These are phyloP conservation scores for Erysimum cheiri DNA, from an alignment of 441 rosid species.

Conservation along the genomic window DNA sequence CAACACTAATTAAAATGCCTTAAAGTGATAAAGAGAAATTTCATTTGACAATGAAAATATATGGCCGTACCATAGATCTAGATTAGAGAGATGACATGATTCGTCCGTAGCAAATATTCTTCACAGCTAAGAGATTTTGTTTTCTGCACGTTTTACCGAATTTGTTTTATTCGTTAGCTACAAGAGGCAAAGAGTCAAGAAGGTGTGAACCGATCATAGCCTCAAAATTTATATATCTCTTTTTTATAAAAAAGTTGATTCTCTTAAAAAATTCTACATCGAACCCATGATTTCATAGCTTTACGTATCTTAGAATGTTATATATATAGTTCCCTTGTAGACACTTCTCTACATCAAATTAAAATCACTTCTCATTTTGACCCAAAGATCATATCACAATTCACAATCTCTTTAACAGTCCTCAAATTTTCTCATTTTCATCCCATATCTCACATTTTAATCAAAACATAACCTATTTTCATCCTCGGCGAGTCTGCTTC, in stretches of 20 bases:
- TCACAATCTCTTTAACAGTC: background rate
- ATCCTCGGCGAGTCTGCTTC: background rate
- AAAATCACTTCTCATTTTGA: conserved; percentile 18
- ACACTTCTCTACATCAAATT: conserved; percentile 12
- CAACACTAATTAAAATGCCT: background rate
- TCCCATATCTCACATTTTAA: background rate
- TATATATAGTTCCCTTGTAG: conserved; percentile 24
- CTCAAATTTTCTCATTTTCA: conserved; percentile 1
- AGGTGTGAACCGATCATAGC: conserved; percentile 1
- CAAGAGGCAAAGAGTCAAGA: conserved; percentile 28
- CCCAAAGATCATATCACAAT: conserved; percentile 1
- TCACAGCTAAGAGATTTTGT: conserved; percentile 24
- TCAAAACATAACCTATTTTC: background rate
- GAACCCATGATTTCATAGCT: conserved; percentile 1
- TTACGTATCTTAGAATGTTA: conserved; percentile 16
- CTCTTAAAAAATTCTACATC: conserved; percentile 26
- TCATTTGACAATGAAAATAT: conserved; percentile 12
- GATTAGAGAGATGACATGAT: too few species aligned
- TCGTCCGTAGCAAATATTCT: conserved; percentile 37
- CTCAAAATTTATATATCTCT: background rate
- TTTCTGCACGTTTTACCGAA: conserved; percentile 27
- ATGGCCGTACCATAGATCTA: conserved; percentile 29
- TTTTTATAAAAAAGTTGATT: conserved; percentile 13
- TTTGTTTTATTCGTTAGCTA: conserved; percentile 24
- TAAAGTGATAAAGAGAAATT: background rate